These are phyloP conservation scores for Peterozyma toletana DNA, from an alignment of 805 yeast species.

Conservation along the genomic window DNA sequence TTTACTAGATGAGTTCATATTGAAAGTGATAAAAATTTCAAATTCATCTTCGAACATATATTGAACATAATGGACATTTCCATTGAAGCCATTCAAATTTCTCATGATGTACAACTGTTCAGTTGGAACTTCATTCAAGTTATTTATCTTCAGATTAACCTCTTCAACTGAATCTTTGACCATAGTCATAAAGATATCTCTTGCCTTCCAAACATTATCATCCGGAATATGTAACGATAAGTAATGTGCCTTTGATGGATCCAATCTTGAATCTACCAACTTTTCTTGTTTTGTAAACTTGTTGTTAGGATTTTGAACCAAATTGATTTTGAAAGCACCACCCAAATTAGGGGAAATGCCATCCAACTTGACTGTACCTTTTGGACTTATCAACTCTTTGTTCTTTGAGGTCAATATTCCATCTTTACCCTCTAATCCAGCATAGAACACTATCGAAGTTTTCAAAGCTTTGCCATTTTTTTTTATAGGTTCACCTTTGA, in stretches of 20 bases:
- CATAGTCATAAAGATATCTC: constrained; percentile 64
- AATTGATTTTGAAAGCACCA: constrained; percentile 45
- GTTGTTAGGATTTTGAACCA: constrained; percentile 51
- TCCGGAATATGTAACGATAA: constrained; percentile 64
- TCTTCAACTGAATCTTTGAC: constrained; percentile 61
- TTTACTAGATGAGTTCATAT: constrained; percentile 34
- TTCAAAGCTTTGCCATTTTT: constrained; percentile 38
- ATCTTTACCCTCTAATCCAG: constrained; percentile 61
- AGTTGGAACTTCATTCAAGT: constrained; percentile 29
- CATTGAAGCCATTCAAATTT: constrained; percentile 53
- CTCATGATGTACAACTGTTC: constrained; percentile 47
- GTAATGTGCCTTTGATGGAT: constrained; percentile 60
- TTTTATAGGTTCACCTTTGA: constrained; percentile 54
- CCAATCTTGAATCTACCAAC: constrained; percentile 32
- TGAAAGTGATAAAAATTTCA: constrained; percentile 67
- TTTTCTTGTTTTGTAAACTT: constrained; percentile 28
- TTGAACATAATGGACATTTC: constrained; percentile 77
- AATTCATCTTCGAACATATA: constrained; percentile 66
- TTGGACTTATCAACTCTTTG: constrained; percentile 19
- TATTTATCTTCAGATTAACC: constrained; percentile 23
- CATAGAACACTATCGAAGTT: constrained; percentile 69
- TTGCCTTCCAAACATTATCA: constrained; percentile 69
- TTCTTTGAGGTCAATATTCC: constrained; percentile 33
- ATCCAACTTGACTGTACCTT: constrained; percentile 30
- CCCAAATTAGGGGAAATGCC: constrained; percentile 66